phyloP scores from a whole-genome alignment of 192 early-diverging fungal species.

The Backusella mclennaniae region DNA sequence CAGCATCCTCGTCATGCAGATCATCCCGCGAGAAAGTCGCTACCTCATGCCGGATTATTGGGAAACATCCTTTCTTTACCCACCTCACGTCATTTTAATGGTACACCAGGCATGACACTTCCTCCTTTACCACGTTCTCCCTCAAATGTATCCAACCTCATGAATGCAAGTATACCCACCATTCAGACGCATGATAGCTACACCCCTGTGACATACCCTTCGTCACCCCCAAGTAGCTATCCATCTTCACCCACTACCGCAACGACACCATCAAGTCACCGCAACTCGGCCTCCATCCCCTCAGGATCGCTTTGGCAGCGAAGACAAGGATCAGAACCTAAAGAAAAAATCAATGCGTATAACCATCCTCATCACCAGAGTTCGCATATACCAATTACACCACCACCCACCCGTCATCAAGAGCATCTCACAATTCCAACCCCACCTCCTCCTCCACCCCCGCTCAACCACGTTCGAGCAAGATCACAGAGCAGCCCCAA shows the following conservation, averaged over 20 bases:
- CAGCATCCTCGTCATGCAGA: constrained; percentile 3
- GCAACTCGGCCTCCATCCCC: background rate
- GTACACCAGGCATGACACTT: constrained; percentile 11
- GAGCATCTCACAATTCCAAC: background rate
- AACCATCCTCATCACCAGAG: background rate
- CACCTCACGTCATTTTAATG: constrained; percentile 1
- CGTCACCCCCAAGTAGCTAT: constrained; percentile 46
- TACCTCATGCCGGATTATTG: background rate
- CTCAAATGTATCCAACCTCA: background rate
- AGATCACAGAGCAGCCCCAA: constrained; percentile 62
- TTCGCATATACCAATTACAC: background rate
- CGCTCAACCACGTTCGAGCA: constrained; percentile 29
- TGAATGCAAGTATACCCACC: constrained; percentile 2
- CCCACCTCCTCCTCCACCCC: background rate
- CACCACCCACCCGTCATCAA: background rate
- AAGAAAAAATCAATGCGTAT: constrained; percentile 5
- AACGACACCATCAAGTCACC: background rate
- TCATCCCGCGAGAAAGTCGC: background rate
- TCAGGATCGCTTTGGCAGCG: constrained; percentile 1
- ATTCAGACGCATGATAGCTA: constrained; percentile 15
- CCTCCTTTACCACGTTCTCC: constrained; percentile 33
- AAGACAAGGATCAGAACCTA: background rate
- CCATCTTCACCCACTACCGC: background rate
- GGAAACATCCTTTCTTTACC: background rate
- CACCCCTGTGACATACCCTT: constrained; percentile 30